Evolutionary conservation across 192 early-diverging fungal species (phyloP), one percentile per base, ranked within the genome.

Genomic region (Umbelopsis vinacea): DNA sequence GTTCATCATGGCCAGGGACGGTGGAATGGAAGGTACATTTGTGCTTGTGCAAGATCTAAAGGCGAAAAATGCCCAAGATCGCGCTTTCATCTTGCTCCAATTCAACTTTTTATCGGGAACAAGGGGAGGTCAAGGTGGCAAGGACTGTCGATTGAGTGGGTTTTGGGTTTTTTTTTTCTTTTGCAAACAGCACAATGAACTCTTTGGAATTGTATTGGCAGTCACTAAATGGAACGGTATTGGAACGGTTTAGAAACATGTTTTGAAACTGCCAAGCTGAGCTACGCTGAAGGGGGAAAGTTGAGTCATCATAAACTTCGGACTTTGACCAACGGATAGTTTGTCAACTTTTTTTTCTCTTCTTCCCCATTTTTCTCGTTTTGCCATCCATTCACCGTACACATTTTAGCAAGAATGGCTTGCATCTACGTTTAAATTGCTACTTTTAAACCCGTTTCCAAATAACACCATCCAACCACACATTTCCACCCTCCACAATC

Each of bases 351-450:
- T 63, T 63, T n/a, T 29, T 37, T 63, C 57, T 35, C 5, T 43
- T 43, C 35, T 63, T 10, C 29, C 33, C 57, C 33, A 63, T 37
- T 63, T 63, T 63, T 63, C 57, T 63, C 57, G 57, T 63, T 63
- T n/a, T 63, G 57, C 35, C 33, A 63, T 63, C 57, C 57, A 63
- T 63, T 54, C 23, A 54, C 11, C 53, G 9, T 14, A 6, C 26
- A 60, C 29, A 35, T 60, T 50, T n/a, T 63, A 38, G 33, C 57
- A 29, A 63, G 57, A 63, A 63, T 63, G 57, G 57, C 57, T 63
- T 63, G 57, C 57, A 63, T 63, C 15, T 37, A 37, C 57, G 57
- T 63, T 63, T 63, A 63, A 63, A 63, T 37, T 19, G 14, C 33
- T 17, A 63, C 7, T 17, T 8, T 26, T 29, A 37, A 63, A 37